Evolutionary conservation across 208 protist genomes (phyloP), one percentile per base, ranked within the genome.

Genomic region (Kentomonas sorsogonicus): DNA sequence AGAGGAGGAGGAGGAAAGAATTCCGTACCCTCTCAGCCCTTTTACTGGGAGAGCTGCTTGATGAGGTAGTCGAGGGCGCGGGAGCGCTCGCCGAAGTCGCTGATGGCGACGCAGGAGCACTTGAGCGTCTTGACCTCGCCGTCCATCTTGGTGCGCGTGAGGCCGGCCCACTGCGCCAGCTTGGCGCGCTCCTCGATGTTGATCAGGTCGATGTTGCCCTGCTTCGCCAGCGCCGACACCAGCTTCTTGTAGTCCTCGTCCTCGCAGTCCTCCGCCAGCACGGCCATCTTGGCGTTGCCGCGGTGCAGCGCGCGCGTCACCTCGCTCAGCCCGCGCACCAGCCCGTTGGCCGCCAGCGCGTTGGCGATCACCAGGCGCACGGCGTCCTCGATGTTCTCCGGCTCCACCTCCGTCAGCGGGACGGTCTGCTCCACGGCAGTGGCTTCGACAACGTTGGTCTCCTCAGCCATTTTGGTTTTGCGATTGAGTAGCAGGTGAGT

Each of bases 201-300:
- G 72, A 96, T 89, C 40, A 96, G 71, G 59, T 94, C 82, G 62
- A 94, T 86, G 51, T 86, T 73, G 47, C 83, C 72, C 69, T 92
- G 86, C 53, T 76, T 81, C 53, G 79, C 69, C 30, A 96, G 84
- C 41, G 83, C 85, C 9, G 69, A 85, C 55, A 96, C 76, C 39
- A 96, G 86, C 55, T 90, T 92, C 81, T 94, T 96, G 84, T 94
- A 96, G 53, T 79, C 82, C 75, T 86, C 85, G 62, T 96, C 86
- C 57, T 96, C 89, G 75, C 86, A 94, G 74, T 94, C 86, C 22
- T 94, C 86, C 40, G 89, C 86, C 52, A 96, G 85, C 48, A 96
- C 78, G 70, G 81, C 91, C 57, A 96, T 74, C 69, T 89, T 80
- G 29, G 80, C 89, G 58, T 64, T 81, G 72, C 82, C 77, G 71